These are phyloP conservation scores for Geotrichum candidum DNA, from an alignment of 1,139 yeast species.

Conservation along the genomic window DNA sequence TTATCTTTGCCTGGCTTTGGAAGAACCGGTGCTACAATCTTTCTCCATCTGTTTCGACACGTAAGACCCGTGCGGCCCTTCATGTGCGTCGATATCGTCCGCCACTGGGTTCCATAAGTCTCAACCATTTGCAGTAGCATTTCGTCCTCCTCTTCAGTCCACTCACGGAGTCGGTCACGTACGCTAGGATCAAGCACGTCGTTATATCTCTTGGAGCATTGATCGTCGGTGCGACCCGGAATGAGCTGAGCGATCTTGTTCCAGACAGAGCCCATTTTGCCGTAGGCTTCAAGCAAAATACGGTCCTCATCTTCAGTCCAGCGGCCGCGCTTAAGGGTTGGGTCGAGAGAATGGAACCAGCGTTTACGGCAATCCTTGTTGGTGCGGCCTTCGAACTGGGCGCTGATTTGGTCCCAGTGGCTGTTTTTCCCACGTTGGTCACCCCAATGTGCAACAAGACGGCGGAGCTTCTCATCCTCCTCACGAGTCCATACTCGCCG, in stretches of 20 bases:
- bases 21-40: slow-evolving; percentile 69
- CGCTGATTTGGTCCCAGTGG: slow-evolving; percentile 69
- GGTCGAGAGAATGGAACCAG: slow-evolving; percentile 82
- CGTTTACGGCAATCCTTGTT: slow-evolving; percentile 88
- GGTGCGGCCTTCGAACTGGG: slow-evolving; percentile 69
- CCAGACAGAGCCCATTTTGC: slow-evolving; percentile 76
- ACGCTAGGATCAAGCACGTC: slow-evolving; percentile 84
- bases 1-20: slow-evolving; percentile 23
- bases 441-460: slow-evolving; percentile 70
- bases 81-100: slow-evolving; percentile 66
- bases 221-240: slow-evolving; percentile 87
- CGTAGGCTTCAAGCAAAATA: slow-evolving; percentile 55
- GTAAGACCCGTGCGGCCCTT: slow-evolving; percentile 81
- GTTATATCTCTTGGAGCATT: slow-evolving; percentile 84
- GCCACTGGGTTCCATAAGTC: slow-evolving; percentile 84
- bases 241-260: slow-evolving; percentile 71
- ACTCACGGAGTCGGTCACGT: slow-evolving; percentile 68
- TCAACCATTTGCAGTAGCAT: slow-evolving; percentile 59
- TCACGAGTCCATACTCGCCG: slow-evolving; percentile 69
- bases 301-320: slow-evolving; percentile 88
- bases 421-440: slow-evolving; percentile 74
- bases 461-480: slow-evolving; percentile 68
- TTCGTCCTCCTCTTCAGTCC: slow-evolving; percentile 77
- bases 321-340: slow-evolving; percentile 71
- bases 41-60: slow-evolving; percentile 89